phyloP scores from a whole-genome alignment of 2,329 filamentous ascomycete genomes.

The Trichophyton mentagrophytes region DNA sequence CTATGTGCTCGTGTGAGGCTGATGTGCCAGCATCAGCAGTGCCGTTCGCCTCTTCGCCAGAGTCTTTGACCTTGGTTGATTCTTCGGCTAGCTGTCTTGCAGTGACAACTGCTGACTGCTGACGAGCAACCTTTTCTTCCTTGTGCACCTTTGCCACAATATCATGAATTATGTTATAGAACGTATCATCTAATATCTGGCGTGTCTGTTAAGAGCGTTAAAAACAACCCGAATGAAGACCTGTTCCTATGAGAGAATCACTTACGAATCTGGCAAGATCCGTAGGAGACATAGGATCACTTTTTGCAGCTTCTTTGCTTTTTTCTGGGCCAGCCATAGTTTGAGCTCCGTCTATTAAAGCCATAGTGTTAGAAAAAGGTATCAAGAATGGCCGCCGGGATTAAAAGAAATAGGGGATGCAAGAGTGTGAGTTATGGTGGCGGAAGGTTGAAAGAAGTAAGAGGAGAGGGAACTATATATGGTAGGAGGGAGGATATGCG shows the following conservation, averaged over 20 bases:
- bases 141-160: slow-evolving; percentile 47
- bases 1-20: slow-evolving; percentile 25
- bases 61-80: slow-evolving; percentile 19
- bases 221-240: neutral
- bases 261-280: slow-evolving; percentile 32
- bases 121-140: slow-evolving; percentile 47
- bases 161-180: slow-evolving; percentile 49
- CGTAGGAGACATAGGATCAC: slow-evolving; percentile 22
- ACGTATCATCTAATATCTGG: slow-evolving; percentile 43
- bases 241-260: slow-evolving; percentile 5
- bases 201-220: slow-evolving; percentile 21
- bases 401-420: neutral
- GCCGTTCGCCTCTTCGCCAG: slow-evolving; percentile 20
- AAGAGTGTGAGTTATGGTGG: neutral
- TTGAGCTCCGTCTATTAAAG: slow-evolving; percentile 2
- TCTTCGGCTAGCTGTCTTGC: slow-evolving; percentile 35
- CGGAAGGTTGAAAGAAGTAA: neutral
- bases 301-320: slow-evolving; percentile 21
- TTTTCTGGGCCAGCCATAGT: slow-evolving; percentile 17
- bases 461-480: neutral
- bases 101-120: slow-evolving; percentile 38
- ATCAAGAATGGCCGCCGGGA: neutral
- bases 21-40: slow-evolving; percentile 25
- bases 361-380: neutral
- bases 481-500: neutral